Conservation (phyloP, 345 rosid genomes). For the Salix purpurea region DNA sequence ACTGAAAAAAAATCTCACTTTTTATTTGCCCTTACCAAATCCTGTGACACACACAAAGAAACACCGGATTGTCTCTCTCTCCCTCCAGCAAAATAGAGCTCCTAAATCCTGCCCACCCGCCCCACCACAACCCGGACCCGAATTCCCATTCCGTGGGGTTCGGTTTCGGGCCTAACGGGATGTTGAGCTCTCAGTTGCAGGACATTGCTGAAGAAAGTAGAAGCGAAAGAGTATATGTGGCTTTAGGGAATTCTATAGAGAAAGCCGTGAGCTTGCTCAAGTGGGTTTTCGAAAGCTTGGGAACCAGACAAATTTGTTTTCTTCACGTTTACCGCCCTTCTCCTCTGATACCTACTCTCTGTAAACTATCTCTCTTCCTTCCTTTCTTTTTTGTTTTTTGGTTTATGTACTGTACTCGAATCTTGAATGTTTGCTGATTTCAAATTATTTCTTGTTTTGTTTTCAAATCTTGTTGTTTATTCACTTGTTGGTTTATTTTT, state of each 20-base stretch:
- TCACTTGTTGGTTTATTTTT: background rate
- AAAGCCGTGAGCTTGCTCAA: constrained; percentile 44
- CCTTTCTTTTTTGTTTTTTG: constrained; percentile 4
- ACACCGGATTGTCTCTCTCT: background rate
- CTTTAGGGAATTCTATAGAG: constrained; percentile 49
- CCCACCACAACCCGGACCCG: constrained; percentile 15
- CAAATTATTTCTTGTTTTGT: background rate
- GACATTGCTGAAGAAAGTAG: constrained; percentile 32
- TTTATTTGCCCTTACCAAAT: background rate
- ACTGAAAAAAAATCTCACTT: background rate
- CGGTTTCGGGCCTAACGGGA: constrained; percentile 3
- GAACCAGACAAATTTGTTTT: constrained; percentile 40
- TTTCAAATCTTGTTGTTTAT: background rate
- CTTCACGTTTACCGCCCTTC: constrained; percentile 65
- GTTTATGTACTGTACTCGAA: background rate
- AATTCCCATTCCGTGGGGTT: constrained; percentile 14
- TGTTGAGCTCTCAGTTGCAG: constrained; percentile 12
- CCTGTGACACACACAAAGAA: background rate
- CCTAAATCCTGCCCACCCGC: constrained; percentile 22
- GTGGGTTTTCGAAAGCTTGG: constrained; percentile 43
- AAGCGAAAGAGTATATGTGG: constrained; percentile 47
- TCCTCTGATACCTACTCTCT: constrained; percentile 54
- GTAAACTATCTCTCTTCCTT: constrained; percentile 25
- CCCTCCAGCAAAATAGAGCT: constrained; percentile 32
- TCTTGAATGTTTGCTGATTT: background rate